Base-by-base conservation (phyloP, 768 basidiomycete genomes). In the Multifurca ochricompacta region DNA sequence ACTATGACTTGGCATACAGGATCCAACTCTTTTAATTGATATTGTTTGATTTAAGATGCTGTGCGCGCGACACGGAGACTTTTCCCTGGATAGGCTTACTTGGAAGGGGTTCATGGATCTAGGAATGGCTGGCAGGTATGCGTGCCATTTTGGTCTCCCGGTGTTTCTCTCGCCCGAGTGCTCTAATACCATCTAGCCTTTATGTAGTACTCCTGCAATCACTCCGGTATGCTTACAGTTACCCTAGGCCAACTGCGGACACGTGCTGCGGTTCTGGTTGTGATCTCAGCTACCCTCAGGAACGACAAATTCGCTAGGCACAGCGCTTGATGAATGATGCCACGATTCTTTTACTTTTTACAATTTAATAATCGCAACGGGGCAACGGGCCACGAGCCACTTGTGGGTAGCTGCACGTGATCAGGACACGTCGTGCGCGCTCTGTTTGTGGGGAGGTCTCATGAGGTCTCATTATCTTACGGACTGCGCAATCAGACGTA, bases 321-420 rank as follows among this genome's bases (percentile, higher is more conserved):
- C 19, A 18, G 42, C 42, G 40, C 41, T 25, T 21, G 28, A 4
- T 27, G 28, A 11, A 32, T 51, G 13, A 40, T 45, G 23, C 30
- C 43, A 40, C 21, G 54, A 39, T 30, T 27, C 10, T 6, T 23
- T 37, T 27, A 11, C 11, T 23, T 37, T 44, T 52, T 52, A 4
- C 34, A 36, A 40, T 30, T 45, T 37, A 34, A 32, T 4, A 45
- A 21, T 30, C 34, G 6, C 40, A 25, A 23, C 40, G 18, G 30
- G 44, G 27, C 44, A n/a, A n/a, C n/a, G n/a, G 27, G 27, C 18
- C 27, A 18, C 23, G 14, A 23, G 16, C 31, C 21, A 35, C 16
- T 28, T 43, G 6, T 16, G 50, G 50, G 55, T 50, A 56, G 55
- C 34, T 28, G 37, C 55, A 56, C 55, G 55, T 56, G 55, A 56